Evolutionary conservation across 257 asterid genomes (phyloP).

Genomic region (Cruciata laevipes): DNA sequence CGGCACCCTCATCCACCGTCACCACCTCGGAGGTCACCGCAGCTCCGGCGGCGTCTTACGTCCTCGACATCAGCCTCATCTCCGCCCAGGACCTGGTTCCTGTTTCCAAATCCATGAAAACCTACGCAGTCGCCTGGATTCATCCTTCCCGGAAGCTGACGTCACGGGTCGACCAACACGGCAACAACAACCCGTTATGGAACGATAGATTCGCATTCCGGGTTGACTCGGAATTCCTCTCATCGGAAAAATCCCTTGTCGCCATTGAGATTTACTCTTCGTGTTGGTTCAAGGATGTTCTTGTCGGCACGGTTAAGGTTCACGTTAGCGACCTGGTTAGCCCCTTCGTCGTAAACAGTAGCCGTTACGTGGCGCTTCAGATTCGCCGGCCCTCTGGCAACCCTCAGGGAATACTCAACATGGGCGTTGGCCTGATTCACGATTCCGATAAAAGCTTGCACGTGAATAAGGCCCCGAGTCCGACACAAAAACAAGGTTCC

Average conservation of each 20-base stretch:
- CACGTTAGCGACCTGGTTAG: slow-evolving; percentile 38
- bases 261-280: slow-evolving; percentile 51
- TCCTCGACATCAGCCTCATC: slow-evolving; percentile 53
- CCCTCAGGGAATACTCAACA: slow-evolving; percentile 80
- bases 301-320: slow-evolving; percentile 50
- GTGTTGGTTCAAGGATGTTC: slow-evolving; percentile 59
- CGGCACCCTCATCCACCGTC: slow-evolving; percentile 40
- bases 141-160: slow-evolving; percentile 37
- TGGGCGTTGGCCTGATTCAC: slow-evolving; percentile 55
- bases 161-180: slow-evolving; percentile 44
- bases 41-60: slow-evolving; percentile 9
- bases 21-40: slow-evolving; percentile 28
- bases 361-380: slow-evolving; percentile 54
- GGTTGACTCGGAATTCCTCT: slow-evolving; percentile 34
- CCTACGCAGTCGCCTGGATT: slow-evolving; percentile 58
- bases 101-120: slow-evolving; percentile 49
- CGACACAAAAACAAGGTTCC: background rate
- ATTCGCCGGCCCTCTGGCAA: slow-evolving; percentile 60
- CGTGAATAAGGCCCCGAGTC: slow-evolving; percentile 5
- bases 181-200: slow-evolving; percentile 58
- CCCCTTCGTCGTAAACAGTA: slow-evolving; percentile 11
- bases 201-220: slow-evolving; percentile 58
- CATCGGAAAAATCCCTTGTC: slow-evolving; percentile 30
- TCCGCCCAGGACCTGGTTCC: slow-evolving; percentile 68
- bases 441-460: slow-evolving; percentile 34